Conservation (phyloP, 2,329 filamentous ascomycete genomes). For the Pseudogymnoascus sp. region DNA sequence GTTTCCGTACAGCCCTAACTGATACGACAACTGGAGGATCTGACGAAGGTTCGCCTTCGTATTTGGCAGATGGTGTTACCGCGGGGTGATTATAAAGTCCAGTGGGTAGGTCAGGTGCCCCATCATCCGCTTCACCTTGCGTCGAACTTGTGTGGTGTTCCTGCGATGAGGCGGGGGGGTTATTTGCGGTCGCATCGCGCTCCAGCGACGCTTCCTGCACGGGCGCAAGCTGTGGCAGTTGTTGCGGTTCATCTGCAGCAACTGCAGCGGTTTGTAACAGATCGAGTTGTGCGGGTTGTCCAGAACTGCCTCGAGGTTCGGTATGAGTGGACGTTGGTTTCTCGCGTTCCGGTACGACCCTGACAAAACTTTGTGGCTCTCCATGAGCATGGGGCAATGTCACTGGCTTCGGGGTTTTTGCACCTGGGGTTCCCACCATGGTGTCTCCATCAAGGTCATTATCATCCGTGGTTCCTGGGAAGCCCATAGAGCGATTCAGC, state of each 20-base stretch:
- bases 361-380: background rate
- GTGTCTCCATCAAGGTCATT: slow-evolving; percentile 1
- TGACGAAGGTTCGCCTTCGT: slow-evolving; percentile 12
- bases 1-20: slow-evolving; percentile 22
- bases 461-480: background rate
- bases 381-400: background rate
- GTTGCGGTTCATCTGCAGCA: background rate
- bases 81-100: background rate
- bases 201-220: background rate
- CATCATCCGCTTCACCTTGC: slow-evolving; percentile 15
- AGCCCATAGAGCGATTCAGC: background rate
- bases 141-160: slow-evolving; percentile 23
- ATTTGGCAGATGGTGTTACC: background rate
- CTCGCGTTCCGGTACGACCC: background rate
- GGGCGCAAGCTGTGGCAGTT: background rate
- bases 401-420: background rate
- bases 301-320: background rate
- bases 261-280: background rate
- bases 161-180: background rate
- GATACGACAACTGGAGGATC: slow-evolving; percentile 23
- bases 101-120: background rate
- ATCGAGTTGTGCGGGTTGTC: background rate
- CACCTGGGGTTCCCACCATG: background rate
- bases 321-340: background rate
- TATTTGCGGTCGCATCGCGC: background rate